Percentiles rank a stretch among this genome's conserved stretches.
Evolutionary conservation across 257 asterid genomes (phyloP).

Genomic region (Knoxia roxburghii): DNA sequence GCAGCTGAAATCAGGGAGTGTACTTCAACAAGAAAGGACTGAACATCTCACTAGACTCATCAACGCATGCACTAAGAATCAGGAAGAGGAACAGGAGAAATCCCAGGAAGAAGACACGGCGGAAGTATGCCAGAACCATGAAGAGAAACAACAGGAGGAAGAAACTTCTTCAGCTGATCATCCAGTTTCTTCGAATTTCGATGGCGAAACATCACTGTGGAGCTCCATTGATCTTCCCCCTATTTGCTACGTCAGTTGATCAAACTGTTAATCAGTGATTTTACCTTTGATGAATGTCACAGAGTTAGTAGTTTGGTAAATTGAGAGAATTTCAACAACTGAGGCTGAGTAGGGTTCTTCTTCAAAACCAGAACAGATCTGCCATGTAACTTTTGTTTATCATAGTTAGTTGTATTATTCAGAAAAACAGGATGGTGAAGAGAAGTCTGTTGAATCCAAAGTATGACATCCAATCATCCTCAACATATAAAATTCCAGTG

Average conservation of each 20-base stretch:
- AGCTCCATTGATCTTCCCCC: constrained; percentile 44
- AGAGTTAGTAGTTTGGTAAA: neutral
- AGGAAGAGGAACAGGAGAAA: constrained; percentile 20
- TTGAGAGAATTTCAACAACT: too few relatives aligned
- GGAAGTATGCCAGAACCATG: neutral
- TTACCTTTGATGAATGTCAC: neutral
- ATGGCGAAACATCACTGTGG: constrained; percentile 38
- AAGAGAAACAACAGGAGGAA: constrained; percentile 16
- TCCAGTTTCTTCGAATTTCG: neutral
- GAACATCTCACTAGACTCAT: constrained; percentile 43
- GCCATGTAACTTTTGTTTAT: neutral
- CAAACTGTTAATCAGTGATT: neutral
- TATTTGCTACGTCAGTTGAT: constrained; percentile 32
- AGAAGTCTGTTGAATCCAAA: neutral
- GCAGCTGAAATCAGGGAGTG: constrained; percentile 35
- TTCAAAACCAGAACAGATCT: neutral
- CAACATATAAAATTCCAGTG: too few relatives aligned
- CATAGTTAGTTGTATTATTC: neutral
- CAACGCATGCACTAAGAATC: constrained; percentile 43
- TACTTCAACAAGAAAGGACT: constrained; percentile 23
- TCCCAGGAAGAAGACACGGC: neutral
- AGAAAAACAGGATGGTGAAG: constrained; percentile 1
- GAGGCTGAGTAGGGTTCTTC: neutral
- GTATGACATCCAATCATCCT: constrained; percentile 2
- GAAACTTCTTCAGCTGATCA: constrained; percentile 2